Evolutionary conservation across 495 filamentous ascomycete genomes (phyloP), one percentile per base, ranked within the genome.

Genomic region (Penicillium atrosanguineum): DNA sequence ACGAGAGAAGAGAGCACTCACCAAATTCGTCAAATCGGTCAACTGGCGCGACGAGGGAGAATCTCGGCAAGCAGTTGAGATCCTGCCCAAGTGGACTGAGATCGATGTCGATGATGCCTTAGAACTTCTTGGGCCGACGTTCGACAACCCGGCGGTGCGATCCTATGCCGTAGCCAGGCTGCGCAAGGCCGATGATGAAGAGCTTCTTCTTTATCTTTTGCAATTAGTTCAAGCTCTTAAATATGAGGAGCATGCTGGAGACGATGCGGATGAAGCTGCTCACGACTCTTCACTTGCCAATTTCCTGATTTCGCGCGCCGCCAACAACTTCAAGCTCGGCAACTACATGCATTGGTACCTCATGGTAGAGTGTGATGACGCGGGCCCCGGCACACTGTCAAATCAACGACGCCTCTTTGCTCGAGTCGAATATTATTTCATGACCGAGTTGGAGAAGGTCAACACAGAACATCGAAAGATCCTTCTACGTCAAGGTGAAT

Each of bases 331-430:
- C 59, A 87, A 88, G 49, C 81, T 99, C 1, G 94, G 92, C 6
- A 99, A 94, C 64, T 96, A 90, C 65, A 82, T 99, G 43, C 90
- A 95, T 69, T 99, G 94, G 94, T 99, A 97, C 67, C 77, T 99
- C 1, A 96, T 96, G 84, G 95, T 97, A 3, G 95, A 99, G 68
- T 90, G 86, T 36, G 93, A 96, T 62, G 91, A 97, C 60, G 80
- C 84, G 48, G 87, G 83, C 48, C 81, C 82, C 7, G 83, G 86
- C 11, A 89, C 90, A 52, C 69, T 80, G 2, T 79, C 81, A 18
- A 83, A 84, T 45, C 86, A 91, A 53, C 89, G 86, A 25, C 86
- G 87, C 46, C 82, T 99, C 19, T 97, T 96, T 67, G 84, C 86
- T 9, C 91, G 91, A 46, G 88, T 97, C 23, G 91, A 93, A 55